Conservation (phyloP, 495 filamentous ascomycete genomes). For the Lichenothelia convexa region DNA sequence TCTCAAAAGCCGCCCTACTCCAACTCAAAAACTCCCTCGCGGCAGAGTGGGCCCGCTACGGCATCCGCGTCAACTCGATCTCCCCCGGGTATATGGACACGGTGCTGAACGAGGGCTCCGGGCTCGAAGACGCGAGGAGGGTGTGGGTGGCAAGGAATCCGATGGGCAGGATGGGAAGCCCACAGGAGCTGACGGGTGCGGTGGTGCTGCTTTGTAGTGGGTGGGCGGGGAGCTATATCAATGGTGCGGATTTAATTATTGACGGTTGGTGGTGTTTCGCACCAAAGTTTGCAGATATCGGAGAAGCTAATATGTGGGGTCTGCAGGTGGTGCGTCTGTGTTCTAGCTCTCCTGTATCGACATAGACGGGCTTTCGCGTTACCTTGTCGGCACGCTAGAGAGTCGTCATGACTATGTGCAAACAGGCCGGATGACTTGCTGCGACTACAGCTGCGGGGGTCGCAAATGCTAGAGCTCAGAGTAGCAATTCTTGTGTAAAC, state of each 20-base stretch:
- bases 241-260: slow-evolving; percentile 40
- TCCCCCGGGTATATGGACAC: slow-evolving; percentile 70
- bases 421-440: no score
- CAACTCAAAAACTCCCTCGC: slow-evolving; percentile 41
- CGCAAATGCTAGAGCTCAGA: no score
- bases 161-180: slow-evolving; percentile 48
- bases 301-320: no score
- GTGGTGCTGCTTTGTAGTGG: slow-evolving; percentile 45
- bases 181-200: slow-evolving; percentile 46
- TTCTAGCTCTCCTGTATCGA: no score
- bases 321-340: no score
- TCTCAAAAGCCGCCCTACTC: slow-evolving; percentile 45
- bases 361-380: no score
- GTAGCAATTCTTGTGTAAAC: no score
- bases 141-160: slow-evolving; percentile 46
- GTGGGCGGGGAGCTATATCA: slow-evolving; percentile 49
- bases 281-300: no score
- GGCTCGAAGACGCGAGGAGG: slow-evolving; percentile 31
- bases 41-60: slow-evolving; percentile 44
- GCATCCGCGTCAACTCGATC: slow-evolving; percentile 52
- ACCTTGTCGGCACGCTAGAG: no score
- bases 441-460: no score
- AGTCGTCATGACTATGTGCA: no score
- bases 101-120: slow-evolving; percentile 50
- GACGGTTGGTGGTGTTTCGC: slow-evolving; percentile 28